A percentile compares a stretch with the other conserved stretches of the same genome.
Evolutionary conservation across 176 grass and related monocot genomes (phyloP).

Genomic region (Cenchrus fungigraminus): DNA sequence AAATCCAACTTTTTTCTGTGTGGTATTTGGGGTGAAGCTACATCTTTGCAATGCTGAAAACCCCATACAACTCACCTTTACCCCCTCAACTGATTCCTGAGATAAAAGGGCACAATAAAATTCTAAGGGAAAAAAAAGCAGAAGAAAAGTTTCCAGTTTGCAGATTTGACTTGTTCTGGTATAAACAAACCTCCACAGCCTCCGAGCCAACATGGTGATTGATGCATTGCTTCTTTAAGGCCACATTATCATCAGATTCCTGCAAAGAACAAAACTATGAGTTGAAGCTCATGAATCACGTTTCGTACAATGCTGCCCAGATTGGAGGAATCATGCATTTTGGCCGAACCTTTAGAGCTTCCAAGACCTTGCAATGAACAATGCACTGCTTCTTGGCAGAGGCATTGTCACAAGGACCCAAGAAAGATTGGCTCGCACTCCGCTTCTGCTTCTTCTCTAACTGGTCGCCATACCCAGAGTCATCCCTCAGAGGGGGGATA

Average conservation of each 20-base stretch:
- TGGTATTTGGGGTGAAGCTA: conserved; percentile 63
- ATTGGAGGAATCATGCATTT: conserved; percentile 4
- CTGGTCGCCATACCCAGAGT: conserved; percentile 40
- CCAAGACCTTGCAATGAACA: not conserved
- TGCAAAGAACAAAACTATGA: conserved; percentile 31
- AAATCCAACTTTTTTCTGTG: conserved; percentile 47
- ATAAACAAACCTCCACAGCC: conserved; percentile 39
- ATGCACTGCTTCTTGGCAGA: conserved; percentile 61
- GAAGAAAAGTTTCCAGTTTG: not conserved
- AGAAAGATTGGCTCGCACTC: conserved; percentile 49
- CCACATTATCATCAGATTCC: conserved; percentile 35
- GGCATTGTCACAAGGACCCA: conserved; percentile 51
- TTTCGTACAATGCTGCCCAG: not conserved
- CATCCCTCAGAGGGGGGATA: conserved; percentile 46
- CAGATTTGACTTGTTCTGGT: not conserved
- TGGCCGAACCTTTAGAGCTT: conserved; percentile 24
- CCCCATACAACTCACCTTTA: conserved; percentile 26
- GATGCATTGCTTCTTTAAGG: conserved; percentile 14
- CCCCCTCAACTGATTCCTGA: conserved; percentile 43
- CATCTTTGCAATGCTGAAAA: conserved; percentile 67
- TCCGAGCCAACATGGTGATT: conserved; percentile 23
- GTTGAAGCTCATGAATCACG: not conserved
- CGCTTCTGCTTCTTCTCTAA: conserved; percentile 60
- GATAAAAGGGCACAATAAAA: conserved; percentile 29
- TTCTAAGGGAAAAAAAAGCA: not conserved